Conservation (phyloP, 768 basidiomycete genomes). For the Calocybe indica region DNA sequence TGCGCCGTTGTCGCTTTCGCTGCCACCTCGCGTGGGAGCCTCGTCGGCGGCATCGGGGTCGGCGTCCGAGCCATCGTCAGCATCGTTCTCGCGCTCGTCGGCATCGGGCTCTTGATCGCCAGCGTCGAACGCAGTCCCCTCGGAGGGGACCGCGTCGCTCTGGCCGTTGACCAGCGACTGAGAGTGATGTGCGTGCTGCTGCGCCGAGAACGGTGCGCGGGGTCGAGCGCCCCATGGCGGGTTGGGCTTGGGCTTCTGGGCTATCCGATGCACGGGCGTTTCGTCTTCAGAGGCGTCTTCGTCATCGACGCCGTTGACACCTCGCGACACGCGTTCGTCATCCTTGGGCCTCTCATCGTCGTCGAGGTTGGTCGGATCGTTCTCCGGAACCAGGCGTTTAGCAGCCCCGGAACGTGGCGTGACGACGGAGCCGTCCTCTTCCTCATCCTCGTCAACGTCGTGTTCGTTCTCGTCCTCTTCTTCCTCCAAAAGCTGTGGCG, state of each 20-base stretch:
- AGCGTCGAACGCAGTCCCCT: too few species aligned
- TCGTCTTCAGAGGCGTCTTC: conserved; percentile 11
- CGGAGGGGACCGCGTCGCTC: too few species aligned
- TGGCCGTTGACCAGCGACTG: too few species aligned
- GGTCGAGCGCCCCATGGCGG: background rate
- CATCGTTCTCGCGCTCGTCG: conserved; percentile 9
- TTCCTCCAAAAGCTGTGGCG: conserved; percentile 55
- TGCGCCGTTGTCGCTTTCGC: conserved; percentile 17
- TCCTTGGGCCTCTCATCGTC: conserved; percentile 8
- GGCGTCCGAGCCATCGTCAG: conserved; percentile 10
- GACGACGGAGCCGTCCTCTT: conserved; percentile 23
- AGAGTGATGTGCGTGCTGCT: conserved; percentile 1
- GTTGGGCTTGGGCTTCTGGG: conserved; percentile 9
- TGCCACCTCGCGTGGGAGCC: too few species aligned
- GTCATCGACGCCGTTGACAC: conserved; percentile 9
- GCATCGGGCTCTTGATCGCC: background rate
- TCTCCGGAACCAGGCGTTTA: too few species aligned
- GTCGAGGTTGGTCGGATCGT: background rate
- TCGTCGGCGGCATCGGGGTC: conserved; percentile 8
- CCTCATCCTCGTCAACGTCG: conserved; percentile 25
- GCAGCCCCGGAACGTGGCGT: background rate
- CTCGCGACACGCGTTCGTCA: conserved; percentile 9
- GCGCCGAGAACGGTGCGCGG: background rate
- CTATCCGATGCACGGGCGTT: conserved; percentile 2
- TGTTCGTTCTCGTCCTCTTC: conserved; percentile 49